Evolutionary conservation across 805 yeast species (phyloP), one percentile per base, ranked within the genome.

Genomic region (Myxozyma geophila): DNA sequence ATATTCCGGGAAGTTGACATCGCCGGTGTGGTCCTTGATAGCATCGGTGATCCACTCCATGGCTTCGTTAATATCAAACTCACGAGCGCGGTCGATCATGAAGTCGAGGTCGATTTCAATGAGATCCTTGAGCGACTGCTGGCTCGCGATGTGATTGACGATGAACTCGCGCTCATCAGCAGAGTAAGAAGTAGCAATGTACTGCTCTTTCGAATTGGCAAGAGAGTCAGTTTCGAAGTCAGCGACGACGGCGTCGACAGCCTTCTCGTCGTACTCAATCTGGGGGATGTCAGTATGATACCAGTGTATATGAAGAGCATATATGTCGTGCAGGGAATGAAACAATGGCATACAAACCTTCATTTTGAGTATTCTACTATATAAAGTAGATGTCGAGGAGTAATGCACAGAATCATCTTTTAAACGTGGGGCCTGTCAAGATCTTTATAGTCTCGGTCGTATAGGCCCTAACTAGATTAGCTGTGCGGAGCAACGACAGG

Each of bases 1-100:
- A 9, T 67, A 74, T 1, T 62, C 62, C n/a, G 82, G 79, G 64
- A 82, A 76, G 69, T 82, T 82, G 48, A 78, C 78, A 70, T 82
- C 86, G 56, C 75, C 78, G 2, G 64, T 64, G 66, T 81, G 83
- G 28, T 62, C 55, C 37, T 47, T 59, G 13, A 47, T 46, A 6
- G 59, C 51, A 6, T 46, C 48, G 13, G 19, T 15, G n/a, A 60
- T 19, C 51, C 57, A 46, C 52, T 60, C 59, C 39, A 60, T 49
- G 13, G 55, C 48, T 10, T 50, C 55, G 15, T 49, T 47, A 6
- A n/a, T 17, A 19, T 47, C 55, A 19, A 60, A 50, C 56, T 48
- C 49, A 10, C 28, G 10, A 6, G 33, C 51, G 15, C 46, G 46
- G 43, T 47, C 54, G 47, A 56, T 40, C 52, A 55, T 55, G 36